Conservation (phyloP, 495 filamentous ascomycete genomes). For the Poronia punctata region DNA sequence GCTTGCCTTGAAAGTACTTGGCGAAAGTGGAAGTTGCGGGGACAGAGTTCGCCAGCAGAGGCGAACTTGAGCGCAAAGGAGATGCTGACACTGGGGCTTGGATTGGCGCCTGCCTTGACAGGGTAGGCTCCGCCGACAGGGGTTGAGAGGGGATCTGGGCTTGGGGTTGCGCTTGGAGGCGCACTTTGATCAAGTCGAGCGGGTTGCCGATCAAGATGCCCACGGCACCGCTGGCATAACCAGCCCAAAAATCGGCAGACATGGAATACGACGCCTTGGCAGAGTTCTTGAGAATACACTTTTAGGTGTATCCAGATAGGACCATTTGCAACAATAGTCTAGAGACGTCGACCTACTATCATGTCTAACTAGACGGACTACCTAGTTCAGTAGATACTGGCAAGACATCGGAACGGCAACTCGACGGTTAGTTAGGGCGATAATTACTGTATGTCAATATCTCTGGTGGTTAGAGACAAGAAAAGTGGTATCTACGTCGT, state of each 20-base stretch:
- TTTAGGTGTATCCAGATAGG: too few species aligned
- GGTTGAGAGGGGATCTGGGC: slow-evolving; percentile 5
- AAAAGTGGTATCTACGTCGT: too few species aligned
- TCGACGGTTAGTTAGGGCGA: too few species aligned
- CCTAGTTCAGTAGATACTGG: too few species aligned
- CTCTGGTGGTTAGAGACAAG: too few species aligned
- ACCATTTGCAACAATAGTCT: too few species aligned
- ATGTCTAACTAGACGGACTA: too few species aligned
- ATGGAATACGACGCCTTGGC: slow-evolving; percentile 31
- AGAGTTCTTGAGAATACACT: too few species aligned
- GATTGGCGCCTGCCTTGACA: neutral
- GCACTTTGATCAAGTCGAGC: slow-evolving; percentile 78
- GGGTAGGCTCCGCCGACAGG: neutral
- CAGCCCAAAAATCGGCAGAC: slow-evolving; percentile 81
- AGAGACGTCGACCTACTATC: too few species aligned
- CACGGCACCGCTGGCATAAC: slow-evolving; percentile 74
- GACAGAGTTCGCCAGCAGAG: neutral
- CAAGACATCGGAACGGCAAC: too few species aligned
- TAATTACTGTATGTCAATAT: too few species aligned
- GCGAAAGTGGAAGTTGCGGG: slow-evolving; percentile 12
- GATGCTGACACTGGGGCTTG: neutral
- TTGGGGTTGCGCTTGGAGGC: slow-evolving; percentile 54
- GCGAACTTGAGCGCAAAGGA: neutral
- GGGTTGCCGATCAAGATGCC: slow-evolving; percentile 86
- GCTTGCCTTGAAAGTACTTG: slow-evolving; percentile 27